Conservation (phyloP, 352 stramenopile genomes). For the Sclerospora graminicola region DNA sequence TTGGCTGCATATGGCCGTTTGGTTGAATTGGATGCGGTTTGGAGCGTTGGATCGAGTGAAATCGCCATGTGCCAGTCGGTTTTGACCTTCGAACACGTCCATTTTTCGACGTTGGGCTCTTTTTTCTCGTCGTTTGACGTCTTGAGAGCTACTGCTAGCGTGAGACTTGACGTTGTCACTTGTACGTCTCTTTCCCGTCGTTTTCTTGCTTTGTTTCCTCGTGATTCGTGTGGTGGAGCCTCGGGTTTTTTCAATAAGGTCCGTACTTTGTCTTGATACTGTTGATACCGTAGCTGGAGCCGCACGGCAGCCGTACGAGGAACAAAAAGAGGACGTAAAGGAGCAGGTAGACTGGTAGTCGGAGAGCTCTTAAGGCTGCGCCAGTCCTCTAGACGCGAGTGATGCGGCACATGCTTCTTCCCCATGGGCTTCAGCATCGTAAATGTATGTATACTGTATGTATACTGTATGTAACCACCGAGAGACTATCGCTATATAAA, state of each 20-base stretch:
- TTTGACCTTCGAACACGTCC: not conserved
- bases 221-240: not conserved
- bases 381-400: conserved; percentile 22
- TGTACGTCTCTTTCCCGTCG: conserved; percentile 27
- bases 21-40: no score
- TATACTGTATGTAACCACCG: no score
- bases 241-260: conserved; percentile 47
- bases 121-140: not conserved
- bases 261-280: conserved; percentile 60
- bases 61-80: no score
- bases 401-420: conserved; percentile 26
- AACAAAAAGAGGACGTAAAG: conserved; percentile 26
- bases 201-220: no score
- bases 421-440: conserved; percentile 36
- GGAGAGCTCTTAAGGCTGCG: not conserved
- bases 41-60: no score
- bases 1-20: no score
- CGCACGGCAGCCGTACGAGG: conserved; percentile 35
- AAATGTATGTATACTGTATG: no score
- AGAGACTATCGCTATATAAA: no score
- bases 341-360: conserved; percentile 17
- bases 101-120: not conserved
- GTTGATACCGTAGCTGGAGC: conserved; percentile 66
- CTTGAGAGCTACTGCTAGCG: no score
- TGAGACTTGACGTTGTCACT: conserved; percentile 11